A percentile compares a stretch with the other conserved stretches of the same genome.
These are phyloP conservation scores for Monosporascus sp. DNA, from an alignment of 2,329 filamentous ascomycete species.

Conservation along the genomic window DNA sequence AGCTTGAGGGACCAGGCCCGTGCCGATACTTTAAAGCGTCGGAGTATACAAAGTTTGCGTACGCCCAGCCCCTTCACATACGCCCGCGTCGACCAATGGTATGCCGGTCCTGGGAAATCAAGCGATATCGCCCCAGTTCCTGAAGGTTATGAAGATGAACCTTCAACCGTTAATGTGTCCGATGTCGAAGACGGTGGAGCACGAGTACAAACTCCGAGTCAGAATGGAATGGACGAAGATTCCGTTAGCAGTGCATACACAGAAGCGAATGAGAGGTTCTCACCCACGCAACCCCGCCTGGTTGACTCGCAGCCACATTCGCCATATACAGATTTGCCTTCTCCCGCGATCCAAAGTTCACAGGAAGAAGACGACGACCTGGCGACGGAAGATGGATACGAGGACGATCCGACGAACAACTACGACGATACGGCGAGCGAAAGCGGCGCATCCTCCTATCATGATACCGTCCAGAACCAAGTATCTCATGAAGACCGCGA, in stretches of 20 bases:
- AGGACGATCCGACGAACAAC: constrained; percentile 32
- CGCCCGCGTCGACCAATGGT: constrained; percentile 53
- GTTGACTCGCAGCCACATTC: constrained; percentile 5
- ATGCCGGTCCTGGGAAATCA: constrained; percentile 28
- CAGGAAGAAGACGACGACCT: constrained; percentile 24
- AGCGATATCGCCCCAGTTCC: constrained; percentile 14
- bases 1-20: constrained; percentile 71
- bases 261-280: constrained; percentile 19
- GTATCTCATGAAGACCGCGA: constrained; percentile 86
- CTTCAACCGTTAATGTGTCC: constrained; percentile 7
- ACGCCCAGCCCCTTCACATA: constrained; percentile 76
- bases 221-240: constrained; percentile 19
- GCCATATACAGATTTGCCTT: background rate
- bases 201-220: background rate
- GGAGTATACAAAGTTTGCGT: constrained; percentile 70
- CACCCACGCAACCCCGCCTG: constrained; percentile 15
- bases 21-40: constrained; percentile 71
- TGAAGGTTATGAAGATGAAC: constrained; percentile 7
- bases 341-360: constrained; percentile 19
- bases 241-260: constrained; percentile 23
- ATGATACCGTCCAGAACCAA: constrained; percentile 53
- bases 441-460: constrained; percentile 58
- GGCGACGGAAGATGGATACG: constrained; percentile 23
- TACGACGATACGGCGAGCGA: constrained; percentile 47
- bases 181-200: constrained; percentile 15